Percentiles rank a stretch among this genome's conserved stretches.
These are phyloP conservation scores for Cryptococcus neoformans DNA, from an alignment of 1,284 basidiomycete species.

Conservation along the genomic window DNA sequence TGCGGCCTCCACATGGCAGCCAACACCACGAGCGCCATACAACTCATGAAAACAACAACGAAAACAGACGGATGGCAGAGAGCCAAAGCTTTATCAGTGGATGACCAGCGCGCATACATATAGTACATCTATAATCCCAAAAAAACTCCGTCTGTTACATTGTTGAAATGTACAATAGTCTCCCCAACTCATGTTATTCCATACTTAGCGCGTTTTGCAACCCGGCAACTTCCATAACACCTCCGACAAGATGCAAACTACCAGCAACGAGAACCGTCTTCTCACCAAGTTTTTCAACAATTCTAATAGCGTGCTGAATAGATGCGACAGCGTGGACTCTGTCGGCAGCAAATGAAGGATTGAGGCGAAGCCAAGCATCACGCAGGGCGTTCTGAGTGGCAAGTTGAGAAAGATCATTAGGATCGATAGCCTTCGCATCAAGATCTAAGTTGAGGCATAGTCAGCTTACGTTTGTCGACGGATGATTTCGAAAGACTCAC, in stretches of 20 bases:
- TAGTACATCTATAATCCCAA: background rate
- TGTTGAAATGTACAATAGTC: background rate
- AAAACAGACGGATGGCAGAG: too few relatives aligned
- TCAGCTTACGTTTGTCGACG: background rate
- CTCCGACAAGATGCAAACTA: conserved; percentile 92
- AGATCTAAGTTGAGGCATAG: conserved; percentile 58
- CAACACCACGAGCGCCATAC: too few relatives aligned
- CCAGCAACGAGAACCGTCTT: conserved; percentile 80
- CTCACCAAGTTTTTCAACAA: conserved; percentile 53
- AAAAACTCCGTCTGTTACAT: background rate
- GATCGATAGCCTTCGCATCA: conserved; percentile 63
- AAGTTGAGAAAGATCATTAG: conserved; percentile 63
- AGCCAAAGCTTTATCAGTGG: background rate
- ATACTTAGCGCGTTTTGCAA: conserved; percentile 57
- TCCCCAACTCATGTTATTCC: conserved; percentile 18
- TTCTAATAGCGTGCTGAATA: conserved; percentile 78
- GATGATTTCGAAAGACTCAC: conserved; percentile 53
- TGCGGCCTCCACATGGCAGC: too few relatives aligned
- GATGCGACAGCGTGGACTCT: conserved; percentile 77
- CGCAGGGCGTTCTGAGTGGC: conserved; percentile 74
- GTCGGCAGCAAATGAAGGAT: conserved; percentile 60
- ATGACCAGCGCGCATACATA: background rate
- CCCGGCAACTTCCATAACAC: conserved; percentile 84
- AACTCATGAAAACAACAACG: too few relatives aligned
- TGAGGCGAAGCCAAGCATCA: conserved; percentile 62